Percentiles rank a stretch among this genome's conserved stretches.
Evolutionary conservation across 768 basidiomycete species (phyloP).

Genomic region (Russula earlei): DNA sequence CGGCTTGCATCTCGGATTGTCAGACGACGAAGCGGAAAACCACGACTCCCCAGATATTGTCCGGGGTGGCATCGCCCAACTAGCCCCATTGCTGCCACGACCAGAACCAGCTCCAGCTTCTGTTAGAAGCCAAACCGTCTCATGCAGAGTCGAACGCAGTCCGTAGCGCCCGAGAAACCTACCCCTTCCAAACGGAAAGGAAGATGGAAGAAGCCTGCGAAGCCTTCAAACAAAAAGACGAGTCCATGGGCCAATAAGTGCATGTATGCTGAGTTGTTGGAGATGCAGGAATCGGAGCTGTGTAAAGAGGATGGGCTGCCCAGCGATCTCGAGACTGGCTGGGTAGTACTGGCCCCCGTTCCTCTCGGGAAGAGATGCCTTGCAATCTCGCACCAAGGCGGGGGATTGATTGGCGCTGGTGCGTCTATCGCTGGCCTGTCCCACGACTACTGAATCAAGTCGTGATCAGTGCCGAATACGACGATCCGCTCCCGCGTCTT

Average conservation of each 20-base stretch:
- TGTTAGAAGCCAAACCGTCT: not conserved
- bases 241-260: conserved; percentile 73
- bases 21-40: conserved; percentile 47
- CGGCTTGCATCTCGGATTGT: conserved; percentile 51
- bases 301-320: conserved; percentile 50
- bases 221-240: conserved; percentile 28
- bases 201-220: conserved; percentile 13
- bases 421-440: conserved; percentile 20
- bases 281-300: conserved; percentile 50
- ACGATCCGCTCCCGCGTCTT: conserved; percentile 73
- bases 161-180: not conserved
- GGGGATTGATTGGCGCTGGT: conserved; percentile 58
- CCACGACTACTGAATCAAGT: conserved; percentile 10
- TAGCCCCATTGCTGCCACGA: conserved; percentile 36
- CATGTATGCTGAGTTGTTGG: conserved; percentile 84
- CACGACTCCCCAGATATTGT: conserved; percentile 34
- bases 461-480: conserved; percentile 53
- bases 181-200: conserved; percentile 11
- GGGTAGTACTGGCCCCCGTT: conserved; percentile 75
- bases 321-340: conserved; percentile 59
- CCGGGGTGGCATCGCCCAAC: conserved; percentile 39
- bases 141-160: not conserved
- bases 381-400: conserved; percentile 63
- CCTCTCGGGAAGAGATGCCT: conserved; percentile 78
- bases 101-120: not conserved